Evolutionary conservation across 2,329 filamentous ascomycete genomes (phyloP).

Genomic region (Venturia pyrina): DNA sequence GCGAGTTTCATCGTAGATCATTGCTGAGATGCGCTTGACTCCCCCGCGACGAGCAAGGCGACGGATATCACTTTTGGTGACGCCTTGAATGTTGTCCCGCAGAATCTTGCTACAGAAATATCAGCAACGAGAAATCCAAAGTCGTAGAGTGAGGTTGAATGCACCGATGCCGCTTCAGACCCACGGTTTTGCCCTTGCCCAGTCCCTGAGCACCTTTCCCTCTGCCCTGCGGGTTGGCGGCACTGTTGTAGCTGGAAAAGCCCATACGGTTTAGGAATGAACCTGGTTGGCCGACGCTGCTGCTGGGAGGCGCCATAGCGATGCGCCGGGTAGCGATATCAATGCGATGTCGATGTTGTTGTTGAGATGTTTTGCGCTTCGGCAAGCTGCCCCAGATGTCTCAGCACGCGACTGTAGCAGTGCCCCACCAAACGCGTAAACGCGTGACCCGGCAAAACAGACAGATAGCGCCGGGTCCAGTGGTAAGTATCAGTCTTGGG

Average conservation of each 20-base stretch:
- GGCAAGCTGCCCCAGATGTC: background rate
- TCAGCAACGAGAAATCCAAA: background rate
- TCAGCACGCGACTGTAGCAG: background rate
- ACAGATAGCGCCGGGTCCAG: no score
- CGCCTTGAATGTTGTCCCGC: slow-evolving; percentile 23
- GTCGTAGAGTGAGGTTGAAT: background rate
- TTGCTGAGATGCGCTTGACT: slow-evolving; percentile 59
- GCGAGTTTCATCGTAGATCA: slow-evolving; percentile 55
- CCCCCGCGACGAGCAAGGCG: slow-evolving; percentile 66
- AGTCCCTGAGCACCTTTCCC: slow-evolving; percentile 7
- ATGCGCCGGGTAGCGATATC: background rate
- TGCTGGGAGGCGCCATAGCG: background rate
- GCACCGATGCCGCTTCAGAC: slow-evolving; percentile 7
- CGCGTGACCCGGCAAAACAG: background rate
- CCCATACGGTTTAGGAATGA: background rate
- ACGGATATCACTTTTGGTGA: slow-evolving; percentile 32
- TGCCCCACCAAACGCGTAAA: background rate
- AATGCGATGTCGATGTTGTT: background rate
- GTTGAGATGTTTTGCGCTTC: background rate
- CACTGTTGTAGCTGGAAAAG: background rate
- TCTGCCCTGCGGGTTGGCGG: background rate
- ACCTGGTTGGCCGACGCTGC: background rate
- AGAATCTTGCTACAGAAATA: slow-evolving; percentile 21
- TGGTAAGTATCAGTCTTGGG: no score
- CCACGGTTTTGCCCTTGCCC: slow-evolving; percentile 3